These are phyloP conservation scores for Omphalea diandra DNA, from an alignment of 441 rosid genomes.

Conservation along the genomic window DNA sequence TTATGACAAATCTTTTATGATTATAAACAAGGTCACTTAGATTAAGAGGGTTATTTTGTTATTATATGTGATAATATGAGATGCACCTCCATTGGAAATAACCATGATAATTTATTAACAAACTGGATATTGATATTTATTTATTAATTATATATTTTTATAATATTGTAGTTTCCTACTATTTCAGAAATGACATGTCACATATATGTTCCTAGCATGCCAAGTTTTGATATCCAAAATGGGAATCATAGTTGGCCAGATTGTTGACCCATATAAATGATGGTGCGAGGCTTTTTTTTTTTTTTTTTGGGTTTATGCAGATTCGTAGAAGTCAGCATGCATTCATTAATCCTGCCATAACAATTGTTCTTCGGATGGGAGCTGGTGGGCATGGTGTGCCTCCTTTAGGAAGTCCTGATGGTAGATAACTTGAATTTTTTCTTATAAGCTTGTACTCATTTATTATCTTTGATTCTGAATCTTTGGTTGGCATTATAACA, in stretches of 20 bases:
- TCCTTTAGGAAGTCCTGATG: conserved; percentile 98
- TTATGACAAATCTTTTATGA: neutral
- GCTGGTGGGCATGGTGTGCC: conserved; percentile 99
- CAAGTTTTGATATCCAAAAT: too few species aligned
- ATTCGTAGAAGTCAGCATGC: conserved; percentile 98
- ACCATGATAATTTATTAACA: neutral
- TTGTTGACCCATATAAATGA: conserved; percentile 17
- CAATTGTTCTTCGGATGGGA: conserved; percentile 93
- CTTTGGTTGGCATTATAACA: neutral
- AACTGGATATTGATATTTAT: neutral
- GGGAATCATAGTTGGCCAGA: neutral
- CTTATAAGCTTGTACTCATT: conserved; percentile 1
- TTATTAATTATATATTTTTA: neutral
- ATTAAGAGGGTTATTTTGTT: neutral
- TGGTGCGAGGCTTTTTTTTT: conserved; percentile 11
- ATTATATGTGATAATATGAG: neutral
- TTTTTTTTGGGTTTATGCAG: conserved; percentile 54
- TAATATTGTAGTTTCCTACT: neutral
- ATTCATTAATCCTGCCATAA: conserved; percentile 92
- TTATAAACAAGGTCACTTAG: neutral
- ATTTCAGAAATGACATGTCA: neutral
- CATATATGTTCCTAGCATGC: neutral
- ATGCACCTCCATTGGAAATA: neutral
- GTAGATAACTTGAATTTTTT: conserved; percentile 28
- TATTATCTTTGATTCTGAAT: conserved; percentile 4